A percentile compares a stretch with the other conserved stretches of the same genome.
Evolutionary conservation across 106 monocot species (phyloP).

Genomic region (Dioscorea zingiberensis): DNA sequence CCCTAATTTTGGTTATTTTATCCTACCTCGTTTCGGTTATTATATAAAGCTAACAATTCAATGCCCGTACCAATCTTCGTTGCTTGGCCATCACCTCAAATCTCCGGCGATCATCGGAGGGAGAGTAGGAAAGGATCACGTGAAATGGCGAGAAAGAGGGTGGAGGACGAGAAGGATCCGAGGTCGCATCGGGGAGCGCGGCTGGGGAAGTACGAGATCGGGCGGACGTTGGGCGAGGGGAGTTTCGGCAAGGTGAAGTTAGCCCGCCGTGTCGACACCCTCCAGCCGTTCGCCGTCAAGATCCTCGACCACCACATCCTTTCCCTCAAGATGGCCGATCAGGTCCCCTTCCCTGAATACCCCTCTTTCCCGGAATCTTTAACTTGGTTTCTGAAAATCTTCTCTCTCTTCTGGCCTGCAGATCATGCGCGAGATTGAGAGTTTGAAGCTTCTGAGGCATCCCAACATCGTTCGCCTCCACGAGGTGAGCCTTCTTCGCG

Average conservation of each 20-base stretch:
- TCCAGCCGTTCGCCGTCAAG: slow-evolving; percentile 41
- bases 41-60: too few species aligned
- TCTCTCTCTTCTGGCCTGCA: slow-evolving; percentile 9
- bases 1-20: too few species aligned
- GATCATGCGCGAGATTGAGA: slow-evolving; percentile 86
- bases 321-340: slow-evolving; percentile 25
- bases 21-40: too few species aligned
- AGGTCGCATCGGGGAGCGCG: not conserved
- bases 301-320: slow-evolving; percentile 46
- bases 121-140: too few species aligned
- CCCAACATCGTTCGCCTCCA: slow-evolving; percentile 71
- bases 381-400: too few species aligned
- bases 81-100: too few species aligned
- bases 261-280: slow-evolving; percentile 28
- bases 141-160: slow-evolving; percentile 15
- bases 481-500: slow-evolving; percentile 33
- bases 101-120: too few species aligned
- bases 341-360: slow-evolving; percentile 13
- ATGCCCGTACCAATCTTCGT: too few species aligned
- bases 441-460: slow-evolving; percentile 72
- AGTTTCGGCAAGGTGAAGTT: slow-evolving; percentile 62
- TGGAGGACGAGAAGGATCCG: not conserved
- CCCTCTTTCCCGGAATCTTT: not conserved
- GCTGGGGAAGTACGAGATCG: slow-evolving; percentile 54
- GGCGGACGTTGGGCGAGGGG: slow-evolving; percentile 51